Base-by-base conservation (phyloP, 345 rosid species). In the Arabidopsis arenosa region DNA sequence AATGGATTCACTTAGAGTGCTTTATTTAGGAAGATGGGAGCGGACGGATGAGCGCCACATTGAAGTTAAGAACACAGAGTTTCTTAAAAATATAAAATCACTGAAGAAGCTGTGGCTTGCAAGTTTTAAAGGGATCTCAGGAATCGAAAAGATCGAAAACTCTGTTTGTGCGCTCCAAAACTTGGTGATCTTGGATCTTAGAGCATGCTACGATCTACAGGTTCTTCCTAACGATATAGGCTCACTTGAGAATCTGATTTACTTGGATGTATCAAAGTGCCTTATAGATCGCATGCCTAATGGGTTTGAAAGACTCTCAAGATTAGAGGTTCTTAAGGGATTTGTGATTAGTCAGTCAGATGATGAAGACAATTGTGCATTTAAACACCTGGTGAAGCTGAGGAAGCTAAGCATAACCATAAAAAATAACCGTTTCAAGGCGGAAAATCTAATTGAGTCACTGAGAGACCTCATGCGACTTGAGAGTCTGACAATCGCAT, bases 251-350 rank as follows among this genome's bases (percentile, higher is more conserved):
- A 82, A 14, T 45, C 62, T 89, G 69, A 68, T 65, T 12, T 79
- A 83, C 76, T 79, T 89, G 87, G 92, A 83, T 44, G 52, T 81
- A n/a, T 86, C 85, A 2, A 84, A 87, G 65, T 89, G 95, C 37
- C 80, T 73, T 66, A 68, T 88, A 13, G 87, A 80, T 17, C 45
- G 33, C 43, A 84, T 89, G 70, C 92, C 95, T 35, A 67, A 61
- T 47, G 72, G 74, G 30, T 21, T 90, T 13, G 28, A 41, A 2
- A 7, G 23, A 6, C 89, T 90, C 26, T 5, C 26, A 0, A 9
- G 37, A 4, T 87, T 87, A 66, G 60, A 74, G 83, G 90, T 90
- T 37, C 82, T 90, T 0, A 85, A 90, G 35, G 92, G 95, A 7
- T 87, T 89, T 82, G 84, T 86, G 44, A 60, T 89, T 9, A 76